These are phyloP conservation scores for Spatholobus suberectus DNA, from an alignment of 306 rosid genomes.

Conservation along the genomic window DNA sequence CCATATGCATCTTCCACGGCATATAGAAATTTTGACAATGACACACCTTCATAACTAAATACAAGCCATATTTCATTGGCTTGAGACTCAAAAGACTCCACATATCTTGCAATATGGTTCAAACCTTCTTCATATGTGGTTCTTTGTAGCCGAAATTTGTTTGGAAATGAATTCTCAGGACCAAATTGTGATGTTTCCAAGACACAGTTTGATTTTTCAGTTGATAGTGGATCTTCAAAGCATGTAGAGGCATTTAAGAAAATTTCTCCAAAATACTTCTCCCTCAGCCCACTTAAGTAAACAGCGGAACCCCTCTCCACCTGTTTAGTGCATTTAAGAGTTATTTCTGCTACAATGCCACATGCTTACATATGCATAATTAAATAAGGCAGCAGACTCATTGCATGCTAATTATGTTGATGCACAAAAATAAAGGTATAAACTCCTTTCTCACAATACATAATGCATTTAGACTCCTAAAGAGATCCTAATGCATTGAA, in stretches of 20 bases:
- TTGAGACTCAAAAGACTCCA: conserved; percentile 90
- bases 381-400: conserved; percentile 11
- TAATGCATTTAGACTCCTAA: conserved; percentile 2
- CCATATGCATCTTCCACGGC: conserved; percentile 62
- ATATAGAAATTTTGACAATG: conserved; percentile 88
- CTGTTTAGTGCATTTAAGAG: conserved; percentile 54
- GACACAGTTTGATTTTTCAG: conserved; percentile 55
- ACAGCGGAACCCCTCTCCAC: conserved; percentile 93
- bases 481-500: conserved; percentile 40
- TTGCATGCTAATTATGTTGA: conserved; percentile 14
- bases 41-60: conserved; percentile 78
- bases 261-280: conserved; percentile 90
- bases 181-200: conserved; percentile 55
- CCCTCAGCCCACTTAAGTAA: conserved; percentile 91
- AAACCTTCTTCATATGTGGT: conserved; percentile 80
- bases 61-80: conserved; percentile 97
- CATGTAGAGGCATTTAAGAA: conserved; percentile 78
- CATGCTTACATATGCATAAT: conserved; percentile 28
- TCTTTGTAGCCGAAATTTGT: conserved; percentile 42
- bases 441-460: conserved; percentile 18
- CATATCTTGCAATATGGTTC: conserved; percentile 92
- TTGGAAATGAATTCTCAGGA: conserved; percentile 50
- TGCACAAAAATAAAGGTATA: neutral
- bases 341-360: conserved; percentile 32
- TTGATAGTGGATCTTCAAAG: conserved; percentile 61